Base-by-base conservation (phyloP, 306 rosid genomes). In the Cicer chorassanicum region DNA sequence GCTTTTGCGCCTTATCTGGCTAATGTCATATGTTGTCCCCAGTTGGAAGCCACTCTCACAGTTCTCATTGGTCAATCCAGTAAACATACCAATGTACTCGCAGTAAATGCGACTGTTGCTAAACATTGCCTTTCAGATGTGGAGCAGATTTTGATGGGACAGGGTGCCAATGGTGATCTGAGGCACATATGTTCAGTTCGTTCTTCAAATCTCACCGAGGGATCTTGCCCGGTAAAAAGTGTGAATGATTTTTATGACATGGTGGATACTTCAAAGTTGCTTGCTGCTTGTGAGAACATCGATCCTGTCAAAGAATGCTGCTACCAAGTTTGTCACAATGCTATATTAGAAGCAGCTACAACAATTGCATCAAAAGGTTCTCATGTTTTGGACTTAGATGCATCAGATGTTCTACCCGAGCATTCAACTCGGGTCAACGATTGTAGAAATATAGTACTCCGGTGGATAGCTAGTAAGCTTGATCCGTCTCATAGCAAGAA, bases 21-120 rank as follows among this genome's bases (percentile, higher is more conserved):
- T 64, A 94, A 94, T 74, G 91, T 90, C 70, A 92, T 92, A 29
- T 94, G 99, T 65, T 94, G 99, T 86, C 99, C 99, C 5, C 99
- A 94, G 83, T 78, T 92, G 82, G 95, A 90, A 81, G 99, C 99
- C 44, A 92, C 99, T 72, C 89, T 94, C 68, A 80, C 93, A 45
- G 88, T 94, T 79, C 96, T 94, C 56, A 79, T 94, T 34, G 97
- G 99, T 61, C 96, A 90, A 61, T 90, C 97, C 53, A 92, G 96
- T 76, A 94, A 89, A 80, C 56, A 81, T 59, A 90, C 95, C 42
- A 74, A 86, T 42, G 46, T 78, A 49, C 96, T 94, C 38, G 93
- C 97, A 73, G 82, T 94, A 49, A 90, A 92, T 55, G 85, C 85
- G 74, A 87, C 91, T 8, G 62, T 59, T 72, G 88, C 97, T 24